phyloP scores from a whole-genome alignment of 2,329 filamentous ascomycete genomes.

The Botrytis aclada region DNA sequence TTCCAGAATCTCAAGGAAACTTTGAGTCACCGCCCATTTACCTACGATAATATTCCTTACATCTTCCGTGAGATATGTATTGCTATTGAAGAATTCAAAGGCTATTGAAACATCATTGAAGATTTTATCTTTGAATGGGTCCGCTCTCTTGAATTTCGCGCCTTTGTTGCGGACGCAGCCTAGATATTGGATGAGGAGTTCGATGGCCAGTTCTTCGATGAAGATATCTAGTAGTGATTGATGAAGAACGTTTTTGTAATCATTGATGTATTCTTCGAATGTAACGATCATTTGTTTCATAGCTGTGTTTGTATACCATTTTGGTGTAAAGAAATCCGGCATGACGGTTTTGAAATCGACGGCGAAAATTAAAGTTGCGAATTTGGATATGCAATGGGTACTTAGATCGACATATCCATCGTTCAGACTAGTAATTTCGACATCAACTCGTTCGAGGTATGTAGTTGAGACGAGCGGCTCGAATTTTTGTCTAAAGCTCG shows the following conservation, averaged over 20 bases:
- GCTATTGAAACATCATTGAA: conserved; percentile 88
- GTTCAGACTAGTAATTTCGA: conserved; percentile 71
- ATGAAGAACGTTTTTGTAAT: conserved; percentile 82
- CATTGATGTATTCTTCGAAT: conserved; percentile 89
- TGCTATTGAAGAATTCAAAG: conserved; percentile 80
- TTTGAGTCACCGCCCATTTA: conserved; percentile 89
- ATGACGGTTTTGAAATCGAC: conserved; percentile 85
- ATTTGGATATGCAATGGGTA: conserved; percentile 86
- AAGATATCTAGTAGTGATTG: conserved; percentile 87
- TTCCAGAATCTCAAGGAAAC: conserved; percentile 75
- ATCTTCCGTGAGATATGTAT: conserved; percentile 59
- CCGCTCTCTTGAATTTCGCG: conserved; percentile 79
- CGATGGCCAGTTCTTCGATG: conserved; percentile 88
- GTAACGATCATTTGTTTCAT: conserved; percentile 95
- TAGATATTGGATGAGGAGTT: conserved; percentile 84
- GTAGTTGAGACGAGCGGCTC: conserved; percentile 75
- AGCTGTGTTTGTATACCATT: conserved; percentile 82
- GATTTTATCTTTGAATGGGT: conserved; percentile 90
- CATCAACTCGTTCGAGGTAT: conserved; percentile 72
- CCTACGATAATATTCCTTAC: conserved; percentile 74
- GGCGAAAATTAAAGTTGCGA: conserved; percentile 81
- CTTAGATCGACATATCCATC: conserved; percentile 95
- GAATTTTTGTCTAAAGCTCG: conserved; percentile 80
- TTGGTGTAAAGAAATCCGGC: conserved; percentile 83
- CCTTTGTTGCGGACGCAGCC: conserved; percentile 82